Conservation (phyloP, 345 rosid genomes). For the Conringia planisiliqua region DNA sequence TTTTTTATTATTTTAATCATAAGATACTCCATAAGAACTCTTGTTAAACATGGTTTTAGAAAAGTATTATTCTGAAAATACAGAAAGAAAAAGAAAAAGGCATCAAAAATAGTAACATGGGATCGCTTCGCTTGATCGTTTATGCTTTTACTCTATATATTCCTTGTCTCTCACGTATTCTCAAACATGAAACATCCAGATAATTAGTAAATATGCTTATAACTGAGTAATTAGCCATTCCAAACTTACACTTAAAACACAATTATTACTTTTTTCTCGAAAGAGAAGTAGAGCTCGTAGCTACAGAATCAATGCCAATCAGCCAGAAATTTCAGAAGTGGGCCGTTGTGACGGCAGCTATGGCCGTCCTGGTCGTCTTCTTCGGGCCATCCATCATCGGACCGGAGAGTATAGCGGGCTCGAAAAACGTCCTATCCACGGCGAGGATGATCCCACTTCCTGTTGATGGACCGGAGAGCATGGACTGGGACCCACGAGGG, state of each 20-base stretch:
- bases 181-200: neutral
- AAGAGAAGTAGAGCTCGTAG: neutral
- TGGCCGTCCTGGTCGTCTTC: constrained; percentile 10
- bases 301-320: constrained; percentile 7
- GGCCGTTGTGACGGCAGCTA: constrained; percentile 2
- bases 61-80: neutral
- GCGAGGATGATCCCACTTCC: constrained; percentile 22
- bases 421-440: constrained; percentile 9
- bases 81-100: neutral
- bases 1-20: no score
- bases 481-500: constrained; percentile 32
- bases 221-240: constrained; percentile 7
- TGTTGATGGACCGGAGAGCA: constrained; percentile 33
- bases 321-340: constrained; percentile 1
- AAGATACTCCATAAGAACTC: no score
- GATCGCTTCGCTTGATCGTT: neutral
- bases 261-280: neutral
- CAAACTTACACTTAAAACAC: constrained; percentile 8
- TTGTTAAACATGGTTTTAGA: no score
- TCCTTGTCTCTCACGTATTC: constrained; percentile 10
- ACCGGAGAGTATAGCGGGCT: constrained; percentile 25
- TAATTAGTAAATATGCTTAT: neutral
- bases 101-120: neutral
- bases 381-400: constrained; percentile 17
- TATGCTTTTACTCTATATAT: constrained; percentile 16